These are phyloP conservation scores for Trichophyton rubrum DNA, from an alignment of 2,329 filamentous ascomycete genomes.

Conservation along the genomic window DNA sequence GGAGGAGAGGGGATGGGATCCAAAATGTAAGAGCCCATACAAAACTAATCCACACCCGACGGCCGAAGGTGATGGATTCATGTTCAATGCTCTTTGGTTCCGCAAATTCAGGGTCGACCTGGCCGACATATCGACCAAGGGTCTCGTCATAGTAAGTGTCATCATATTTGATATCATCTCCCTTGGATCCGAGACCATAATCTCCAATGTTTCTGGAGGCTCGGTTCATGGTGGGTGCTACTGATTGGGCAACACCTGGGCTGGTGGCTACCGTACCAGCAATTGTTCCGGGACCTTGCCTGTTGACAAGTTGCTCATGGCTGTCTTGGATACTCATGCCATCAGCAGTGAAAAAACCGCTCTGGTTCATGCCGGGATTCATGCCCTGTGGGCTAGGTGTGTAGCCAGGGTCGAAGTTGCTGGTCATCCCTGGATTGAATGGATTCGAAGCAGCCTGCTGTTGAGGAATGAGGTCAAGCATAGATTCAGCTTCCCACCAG, in stretches of 20 bases:
- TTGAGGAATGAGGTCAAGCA: slow-evolving; percentile 75
- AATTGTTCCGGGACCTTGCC: slow-evolving; percentile 36
- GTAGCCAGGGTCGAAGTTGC: slow-evolving; percentile 60
- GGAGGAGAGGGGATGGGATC: slow-evolving; percentile 77
- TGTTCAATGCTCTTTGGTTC: slow-evolving; percentile 65
- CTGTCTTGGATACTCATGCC: slow-evolving; percentile 53
- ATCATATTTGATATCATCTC: slow-evolving; percentile 62
- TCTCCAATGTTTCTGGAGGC: slow-evolving; percentile 57
- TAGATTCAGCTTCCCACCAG: slow-evolving; percentile 96
- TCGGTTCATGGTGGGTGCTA: slow-evolving; percentile 41
- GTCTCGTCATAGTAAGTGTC: slow-evolving; percentile 59
- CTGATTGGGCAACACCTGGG: slow-evolving; percentile 41
- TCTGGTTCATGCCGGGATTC: slow-evolving; percentile 40
- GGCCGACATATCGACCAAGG: slow-evolving; percentile 51
- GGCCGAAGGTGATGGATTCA: slow-evolving; percentile 47
- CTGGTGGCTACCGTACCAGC: slow-evolving; percentile 32
- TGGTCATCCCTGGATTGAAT: slow-evolving; percentile 40
- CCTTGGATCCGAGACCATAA: slow-evolving; percentile 78
- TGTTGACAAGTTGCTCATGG: slow-evolving; percentile 57
- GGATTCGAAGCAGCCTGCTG: slow-evolving; percentile 39
- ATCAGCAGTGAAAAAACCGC: slow-evolving; percentile 58
- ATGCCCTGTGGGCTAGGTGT: slow-evolving; percentile 47
- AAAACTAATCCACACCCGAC: slow-evolving; percentile 66
- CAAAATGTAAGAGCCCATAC: slow-evolving; percentile 86
- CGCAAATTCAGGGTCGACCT: slow-evolving; percentile 65